Evolutionary conservation across 305 asterid genomes (phyloP).

Genomic region (Andrographis paniculata): DNA sequence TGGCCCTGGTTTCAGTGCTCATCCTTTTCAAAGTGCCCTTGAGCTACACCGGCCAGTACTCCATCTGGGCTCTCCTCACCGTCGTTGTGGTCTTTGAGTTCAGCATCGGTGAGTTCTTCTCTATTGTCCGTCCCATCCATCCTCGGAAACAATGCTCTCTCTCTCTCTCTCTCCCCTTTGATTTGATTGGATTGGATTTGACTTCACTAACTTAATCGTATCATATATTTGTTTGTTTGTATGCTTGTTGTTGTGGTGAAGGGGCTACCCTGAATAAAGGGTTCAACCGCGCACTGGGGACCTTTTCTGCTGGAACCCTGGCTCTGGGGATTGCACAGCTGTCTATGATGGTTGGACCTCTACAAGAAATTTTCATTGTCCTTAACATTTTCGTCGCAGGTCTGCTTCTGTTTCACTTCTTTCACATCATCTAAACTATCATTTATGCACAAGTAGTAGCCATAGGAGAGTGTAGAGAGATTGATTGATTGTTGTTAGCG

Average conservation of each 20-base stretch:
- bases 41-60: constrained; percentile 41
- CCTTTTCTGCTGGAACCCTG: constrained; percentile 83
- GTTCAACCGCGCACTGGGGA: constrained; percentile 85
- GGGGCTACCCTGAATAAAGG: constrained; percentile 93
- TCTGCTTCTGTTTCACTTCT: constrained; percentile 15
- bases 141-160: not conserved
- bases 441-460: too few species aligned
- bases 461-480: too few species aligned
- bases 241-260: constrained; percentile 15
- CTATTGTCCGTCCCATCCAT: too few species aligned
- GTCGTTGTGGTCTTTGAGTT: constrained; percentile 88
- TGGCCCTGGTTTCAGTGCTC: constrained; percentile 60
- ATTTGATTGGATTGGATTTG: constrained; percentile 5
- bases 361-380: constrained; percentile 54
- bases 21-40: constrained; percentile 71
- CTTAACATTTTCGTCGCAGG: constrained; percentile 77
- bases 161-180: not conserved
- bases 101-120: constrained; percentile 77
- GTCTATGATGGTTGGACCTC: constrained; percentile 43
- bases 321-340: constrained; percentile 71
- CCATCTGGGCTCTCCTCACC: constrained; percentile 90
- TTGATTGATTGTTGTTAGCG: too few species aligned
- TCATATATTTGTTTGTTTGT: too few species aligned
- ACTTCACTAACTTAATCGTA: too few species aligned
- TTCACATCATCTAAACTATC: too few species aligned